Conservation (phyloP, 768 basidiomycete species). For the Collybia nuda region DNA sequence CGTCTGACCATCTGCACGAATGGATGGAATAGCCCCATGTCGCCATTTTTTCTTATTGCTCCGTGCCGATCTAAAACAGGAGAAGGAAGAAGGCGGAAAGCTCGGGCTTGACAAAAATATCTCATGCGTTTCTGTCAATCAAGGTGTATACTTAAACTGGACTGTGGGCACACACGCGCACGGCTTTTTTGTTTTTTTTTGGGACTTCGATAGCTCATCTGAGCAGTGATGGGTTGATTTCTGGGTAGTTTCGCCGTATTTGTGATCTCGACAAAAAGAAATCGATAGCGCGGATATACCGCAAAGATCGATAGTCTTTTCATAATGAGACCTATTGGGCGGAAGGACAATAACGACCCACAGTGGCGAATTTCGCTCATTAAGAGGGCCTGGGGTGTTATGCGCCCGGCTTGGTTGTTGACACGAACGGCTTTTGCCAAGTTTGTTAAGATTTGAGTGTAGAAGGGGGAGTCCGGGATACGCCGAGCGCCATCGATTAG, state of each 20-base stretch:
- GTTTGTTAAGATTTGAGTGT: neutral
- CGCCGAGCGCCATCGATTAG: constrained; percentile 16
- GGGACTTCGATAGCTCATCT: constrained; percentile 3
- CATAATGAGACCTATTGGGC: neutral
- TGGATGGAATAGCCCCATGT: too few relatives aligned
- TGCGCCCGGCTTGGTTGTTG: too few relatives aligned
- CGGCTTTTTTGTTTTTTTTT: too few relatives aligned
- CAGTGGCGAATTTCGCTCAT: too few relatives aligned
- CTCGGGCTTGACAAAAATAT: too few relatives aligned
- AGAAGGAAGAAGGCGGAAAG: too few relatives aligned
- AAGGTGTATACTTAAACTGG: neutral
- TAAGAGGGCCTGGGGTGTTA: too few relatives aligned
- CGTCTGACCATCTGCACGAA: too few relatives aligned
- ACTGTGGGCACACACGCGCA: neutral
- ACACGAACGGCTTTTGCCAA: neutral
- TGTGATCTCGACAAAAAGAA: constrained; percentile 10
- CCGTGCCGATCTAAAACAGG: too few relatives aligned
- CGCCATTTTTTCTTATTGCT: too few relatives aligned
- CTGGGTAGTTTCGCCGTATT: neutral
- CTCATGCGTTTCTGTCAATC: constrained; percentile 1
- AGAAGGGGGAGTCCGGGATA: constrained; percentile 5
- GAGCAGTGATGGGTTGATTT: constrained; percentile 9
- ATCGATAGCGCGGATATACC: constrained; percentile 4
- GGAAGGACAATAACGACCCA: too few relatives aligned
- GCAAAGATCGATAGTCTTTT: neutral